A percentile compares a stretch with the other conserved stretches of the same genome.
Conservation (phyloP, 2,329 filamentous ascomycete genomes). For the Orbilia javanica region DNA sequence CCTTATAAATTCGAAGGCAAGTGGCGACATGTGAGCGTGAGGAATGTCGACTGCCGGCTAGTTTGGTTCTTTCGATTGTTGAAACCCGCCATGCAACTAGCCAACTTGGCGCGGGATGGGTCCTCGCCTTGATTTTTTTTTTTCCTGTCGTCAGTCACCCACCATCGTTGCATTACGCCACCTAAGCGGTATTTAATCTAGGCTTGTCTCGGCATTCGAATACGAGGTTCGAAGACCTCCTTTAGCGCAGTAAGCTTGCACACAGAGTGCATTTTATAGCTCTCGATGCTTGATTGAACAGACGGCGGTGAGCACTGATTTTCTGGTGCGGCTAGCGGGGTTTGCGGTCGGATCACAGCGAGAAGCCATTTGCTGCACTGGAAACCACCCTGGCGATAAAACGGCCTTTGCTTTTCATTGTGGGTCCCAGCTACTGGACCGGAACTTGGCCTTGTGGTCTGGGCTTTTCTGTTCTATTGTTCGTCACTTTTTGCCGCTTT, state of each 20-base stretch:
- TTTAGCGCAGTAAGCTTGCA: constrained; percentile 10
- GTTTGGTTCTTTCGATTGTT: constrained; percentile 33
- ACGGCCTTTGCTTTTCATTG: constrained; percentile 16
- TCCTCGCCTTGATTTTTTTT: constrained; percentile 19
- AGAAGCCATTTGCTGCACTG: not conserved
- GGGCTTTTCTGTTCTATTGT: constrained; percentile 1
- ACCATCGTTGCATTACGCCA: not conserved
- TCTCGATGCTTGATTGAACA: not conserved
- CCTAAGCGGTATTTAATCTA: constrained; percentile 9
- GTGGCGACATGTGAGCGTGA: constrained; percentile 15
- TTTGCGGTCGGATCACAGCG: constrained; percentile 25
- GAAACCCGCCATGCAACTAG: constrained; percentile 25
- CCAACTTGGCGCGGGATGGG: constrained; percentile 20
- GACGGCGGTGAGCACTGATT: not conserved
- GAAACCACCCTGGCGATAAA: constrained; percentile 23
- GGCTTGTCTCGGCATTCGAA: constrained; percentile 36
- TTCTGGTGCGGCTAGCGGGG: constrained; percentile 19
- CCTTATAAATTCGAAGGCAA: not conserved
- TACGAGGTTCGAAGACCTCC: constrained; percentile 16
- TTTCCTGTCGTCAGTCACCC: not conserved
- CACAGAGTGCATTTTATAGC: too few species aligned
- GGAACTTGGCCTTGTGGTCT: constrained; percentile 11
- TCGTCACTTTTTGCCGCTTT: constrained; percentile 17
- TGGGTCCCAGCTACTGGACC: too few species aligned
- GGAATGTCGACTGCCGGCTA: not conserved